Evolutionary conservation across 257 asterid genomes (phyloP).

Genomic region (Phtheirospermum japonicum): DNA sequence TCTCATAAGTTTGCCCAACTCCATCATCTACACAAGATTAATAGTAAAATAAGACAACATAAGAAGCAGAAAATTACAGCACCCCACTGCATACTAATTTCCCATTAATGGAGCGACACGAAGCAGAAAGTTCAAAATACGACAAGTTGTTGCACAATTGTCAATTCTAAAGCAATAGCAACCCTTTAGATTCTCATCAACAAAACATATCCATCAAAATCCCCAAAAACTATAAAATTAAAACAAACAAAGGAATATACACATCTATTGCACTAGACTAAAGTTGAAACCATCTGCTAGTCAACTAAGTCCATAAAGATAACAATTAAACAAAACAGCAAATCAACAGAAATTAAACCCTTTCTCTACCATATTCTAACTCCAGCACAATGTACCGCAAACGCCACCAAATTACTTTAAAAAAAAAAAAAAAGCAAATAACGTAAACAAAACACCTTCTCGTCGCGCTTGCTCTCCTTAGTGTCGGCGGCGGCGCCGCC

Average conservation of each 20-base stretch:
- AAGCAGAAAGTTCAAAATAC: neutral
- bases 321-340: constrained; percentile 5
- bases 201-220: too few relatives aligned
- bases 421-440: neutral
- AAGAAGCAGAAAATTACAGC: neutral
- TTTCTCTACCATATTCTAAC: constrained; percentile 1
- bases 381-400: constrained; percentile 7
- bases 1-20: constrained; percentile 65
- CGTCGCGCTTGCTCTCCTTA: constrained; percentile 83
- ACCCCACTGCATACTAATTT: too few relatives aligned
- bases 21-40: constrained; percentile 54
- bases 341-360: neutral
- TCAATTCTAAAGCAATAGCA: too few relatives aligned
- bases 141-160: neutral
- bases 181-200: neutral
- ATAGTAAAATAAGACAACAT: constrained; percentile 1
- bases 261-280: neutral
- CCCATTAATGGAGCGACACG: too few relatives aligned
- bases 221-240: too few relatives aligned
- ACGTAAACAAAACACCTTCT: constrained; percentile 49
- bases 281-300: neutral
- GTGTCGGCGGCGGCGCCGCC: constrained; percentile 47
- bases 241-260: neutral
- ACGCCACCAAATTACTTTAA: constrained; percentile 11
- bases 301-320: neutral